Base-by-base conservation (phyloP, 2,329 filamentous ascomycete genomes). In the Nemania serpens region DNA sequence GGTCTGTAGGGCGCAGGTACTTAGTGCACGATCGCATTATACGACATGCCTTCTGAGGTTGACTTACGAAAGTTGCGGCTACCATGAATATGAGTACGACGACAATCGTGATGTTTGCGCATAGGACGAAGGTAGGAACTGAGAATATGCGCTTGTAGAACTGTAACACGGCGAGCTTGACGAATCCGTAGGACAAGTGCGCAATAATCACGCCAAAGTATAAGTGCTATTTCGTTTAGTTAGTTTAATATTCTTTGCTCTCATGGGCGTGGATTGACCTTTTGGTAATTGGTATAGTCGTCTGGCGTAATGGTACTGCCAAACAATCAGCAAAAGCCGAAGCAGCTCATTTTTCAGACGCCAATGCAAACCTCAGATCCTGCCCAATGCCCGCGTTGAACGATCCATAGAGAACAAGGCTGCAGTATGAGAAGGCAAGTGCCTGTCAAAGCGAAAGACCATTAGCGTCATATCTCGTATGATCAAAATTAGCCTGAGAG, bases 131-230 rank as follows among this genome's bases (percentile, higher is more conserved):
- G 29, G 5, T 36, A 22, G 3, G 48, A 51, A 51, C 48, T 51
- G 48, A 10, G 34, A 51, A 51, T 17, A 51, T 51, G 6, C 48
- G 48, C 48, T 51, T 51, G 48, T 51, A 51, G 48, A 51, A 51
- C 48, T 36, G 48, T 51, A 51, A 51, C 36, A 51, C 48, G 48
- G 29, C 48, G 48, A 51, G 48, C 48, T 51, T 51, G 34, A 37
- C 48, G 34, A 51, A 51, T 39, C 48, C 48, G 36, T 51, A 51
- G 48, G 48, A 51, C 29, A 51, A 39, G 37, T 51, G 48, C 48
- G 48, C 48, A 39, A 51, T 51, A 33, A 51, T 51, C 29, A 51
- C 48, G 48, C 48, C 48, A 37, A 51, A 51, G 48, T 51, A 51
- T 22, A 51, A 51, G 48, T 51, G 48, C 48, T 51, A 36, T 51